Percentiles rank a stretch among this genome's conserved stretches.
phyloP scores from a whole-genome alignment of 257 asterid genomes.

The Rhazya stricta region DNA sequence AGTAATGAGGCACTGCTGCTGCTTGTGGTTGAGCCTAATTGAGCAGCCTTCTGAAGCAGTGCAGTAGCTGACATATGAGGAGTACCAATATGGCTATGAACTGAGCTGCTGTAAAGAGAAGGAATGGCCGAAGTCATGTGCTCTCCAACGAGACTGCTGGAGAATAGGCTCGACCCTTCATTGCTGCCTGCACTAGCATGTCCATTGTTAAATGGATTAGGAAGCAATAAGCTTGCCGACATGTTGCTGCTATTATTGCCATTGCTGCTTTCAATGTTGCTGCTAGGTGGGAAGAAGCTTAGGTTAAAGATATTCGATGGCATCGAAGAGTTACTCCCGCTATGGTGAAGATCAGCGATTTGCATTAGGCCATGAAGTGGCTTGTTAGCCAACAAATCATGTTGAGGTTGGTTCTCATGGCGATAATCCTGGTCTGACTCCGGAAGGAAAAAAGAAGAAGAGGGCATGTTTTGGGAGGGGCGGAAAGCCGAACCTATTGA shows the following conservation, averaged over 20 bases:
- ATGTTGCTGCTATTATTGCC: constrained; percentile 12
- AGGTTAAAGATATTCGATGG: constrained; percentile 41
- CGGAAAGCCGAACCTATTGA: constrained; percentile 16
- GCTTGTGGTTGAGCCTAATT: constrained; percentile 53
- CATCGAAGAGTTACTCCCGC: neutral
- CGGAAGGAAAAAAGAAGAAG: constrained; percentile 28
- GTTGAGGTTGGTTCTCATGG: constrained; percentile 1
- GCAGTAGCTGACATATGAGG: constrained; percentile 80
- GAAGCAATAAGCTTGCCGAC: neutral
- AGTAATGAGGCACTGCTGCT: constrained; percentile 35
- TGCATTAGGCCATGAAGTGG: constrained; percentile 57
- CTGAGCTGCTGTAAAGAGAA: constrained; percentile 50
- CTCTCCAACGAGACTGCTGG: constrained; percentile 29
- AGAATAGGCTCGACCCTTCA: constrained; percentile 12
- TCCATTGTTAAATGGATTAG: neutral
- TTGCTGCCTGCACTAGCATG: constrained; percentile 1
- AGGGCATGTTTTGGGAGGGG: constrained; percentile 13
- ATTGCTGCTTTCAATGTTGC: constrained; percentile 8
- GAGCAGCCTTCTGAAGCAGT: constrained; percentile 74
- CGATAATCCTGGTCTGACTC: constrained; percentile 30
- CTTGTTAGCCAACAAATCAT: constrained; percentile 17
- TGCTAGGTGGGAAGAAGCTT: constrained; percentile 44
- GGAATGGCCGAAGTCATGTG: constrained; percentile 51
- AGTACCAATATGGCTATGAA: constrained; percentile 19
- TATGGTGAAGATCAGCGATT: constrained; percentile 49